phyloP scores from a whole-genome alignment of 345 rosid genomes.

The Brassica carinata region DNA sequence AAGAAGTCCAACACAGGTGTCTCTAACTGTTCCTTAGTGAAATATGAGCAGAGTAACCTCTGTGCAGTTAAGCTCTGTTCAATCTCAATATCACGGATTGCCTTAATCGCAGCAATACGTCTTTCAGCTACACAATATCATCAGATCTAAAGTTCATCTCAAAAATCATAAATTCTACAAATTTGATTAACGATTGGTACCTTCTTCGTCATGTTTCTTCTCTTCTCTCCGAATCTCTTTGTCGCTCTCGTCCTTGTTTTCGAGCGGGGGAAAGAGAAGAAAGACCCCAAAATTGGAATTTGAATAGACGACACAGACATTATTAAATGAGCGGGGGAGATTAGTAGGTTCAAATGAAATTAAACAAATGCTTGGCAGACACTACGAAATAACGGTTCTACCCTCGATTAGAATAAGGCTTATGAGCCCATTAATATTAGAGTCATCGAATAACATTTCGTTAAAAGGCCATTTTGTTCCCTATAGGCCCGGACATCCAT shows the following conservation, averaged over 20 bases:
- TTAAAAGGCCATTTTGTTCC: background rate
- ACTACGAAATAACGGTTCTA: background rate
- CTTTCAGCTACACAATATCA: slow-evolving; percentile 54
- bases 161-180: background rate
- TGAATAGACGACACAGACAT: background rate
- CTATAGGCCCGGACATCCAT: background rate
- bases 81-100: slow-evolving; percentile 71
- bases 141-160: background rate
- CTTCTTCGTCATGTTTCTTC: slow-evolving; percentile 19
- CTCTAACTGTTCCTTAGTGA: slow-evolving; percentile 55
- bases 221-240: slow-evolving; percentile 23
- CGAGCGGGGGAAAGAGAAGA: background rate
- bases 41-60: slow-evolving; percentile 62
- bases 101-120: slow-evolving; percentile 65
- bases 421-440: background rate
- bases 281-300: background rate
- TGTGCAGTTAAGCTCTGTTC: slow-evolving; percentile 60
- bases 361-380: background rate
- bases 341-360: background rate
- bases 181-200: background rate
- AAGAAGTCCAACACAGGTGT: slow-evolving; percentile 61
- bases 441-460: background rate
- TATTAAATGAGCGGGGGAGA: slow-evolving; percentile 17
- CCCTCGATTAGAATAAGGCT: background rate
- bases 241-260: background rate